A percentile compares a stretch with the other conserved stretches of the same genome.
Evolutionary conservation across 768 basidiomycete species (phyloP).

Genomic region (Russula vinacea): DNA sequence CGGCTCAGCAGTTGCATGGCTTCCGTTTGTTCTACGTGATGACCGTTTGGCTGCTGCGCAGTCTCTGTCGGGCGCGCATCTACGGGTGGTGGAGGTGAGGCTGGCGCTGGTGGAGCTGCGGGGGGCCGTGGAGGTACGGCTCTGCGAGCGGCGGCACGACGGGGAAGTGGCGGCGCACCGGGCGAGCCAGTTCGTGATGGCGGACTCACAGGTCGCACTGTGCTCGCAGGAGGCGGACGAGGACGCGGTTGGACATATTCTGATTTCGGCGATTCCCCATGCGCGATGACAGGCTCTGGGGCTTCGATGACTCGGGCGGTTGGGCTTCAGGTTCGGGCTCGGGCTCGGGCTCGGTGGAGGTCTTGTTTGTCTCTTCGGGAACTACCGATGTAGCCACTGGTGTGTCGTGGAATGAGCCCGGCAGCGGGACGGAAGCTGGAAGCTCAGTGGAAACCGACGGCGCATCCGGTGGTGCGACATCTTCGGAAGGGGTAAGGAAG

Average conservation of each 20-base stretch:
- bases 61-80: background rate
- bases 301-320: background rate
- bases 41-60: constrained; percentile 14
- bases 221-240: background rate
- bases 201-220: constrained; percentile 17
- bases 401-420: constrained; percentile 32
- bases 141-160: constrained; percentile 58
- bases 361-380: constrained; percentile 10
- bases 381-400: constrained; percentile 30
- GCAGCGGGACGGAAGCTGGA: constrained; percentile 32
- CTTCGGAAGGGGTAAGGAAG: constrained; percentile 25
- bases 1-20: background rate
- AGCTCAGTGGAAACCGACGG: constrained; percentile 27
- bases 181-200: constrained; percentile 38
- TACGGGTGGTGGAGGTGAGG: background rate
- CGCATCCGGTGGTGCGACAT: constrained; percentile 2
- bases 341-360: constrained; percentile 5
- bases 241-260: background rate
- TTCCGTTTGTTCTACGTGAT: constrained; percentile 10
- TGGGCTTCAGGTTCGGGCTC: constrained; percentile 5
- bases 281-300: background rate
- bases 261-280: background rate
- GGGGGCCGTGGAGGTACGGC: constrained; percentile 31
- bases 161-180: constrained; percentile 58
- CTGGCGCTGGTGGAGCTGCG: background rate